A percentile compares a stretch with the other conserved stretches of the same genome.
Conservation (phyloP, 495 filamentous ascomycete species). For the Bacidia gigantensis region DNA sequence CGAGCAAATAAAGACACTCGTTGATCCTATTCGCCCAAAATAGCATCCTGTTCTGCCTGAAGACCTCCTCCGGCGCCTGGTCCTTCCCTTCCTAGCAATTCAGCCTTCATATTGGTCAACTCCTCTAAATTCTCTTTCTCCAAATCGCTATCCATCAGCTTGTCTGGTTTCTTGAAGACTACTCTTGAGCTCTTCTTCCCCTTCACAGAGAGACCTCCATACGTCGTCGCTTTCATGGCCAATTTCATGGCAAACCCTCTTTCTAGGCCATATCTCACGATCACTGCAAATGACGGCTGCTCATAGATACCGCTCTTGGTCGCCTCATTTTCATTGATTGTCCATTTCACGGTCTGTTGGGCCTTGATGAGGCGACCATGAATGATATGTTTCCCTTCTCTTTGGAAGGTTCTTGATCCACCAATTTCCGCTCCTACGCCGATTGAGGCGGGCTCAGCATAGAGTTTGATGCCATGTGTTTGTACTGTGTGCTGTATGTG, state of each 20-base stretch:
- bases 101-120: too few relatives aligned
- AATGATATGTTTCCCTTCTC: background rate
- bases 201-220: background rate
- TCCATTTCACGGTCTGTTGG: slow-evolving; percentile 2
- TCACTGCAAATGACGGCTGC: slow-evolving; percentile 2
- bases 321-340: slow-evolving; percentile 2
- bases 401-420: background rate
- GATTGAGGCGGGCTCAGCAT: background rate
- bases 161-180: background rate
- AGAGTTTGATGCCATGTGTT: background rate
- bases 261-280: background rate
- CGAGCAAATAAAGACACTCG: too few relatives aligned
- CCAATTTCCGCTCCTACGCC: background rate
- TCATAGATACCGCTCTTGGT: slow-evolving; percentile 7
- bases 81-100: too few relatives aligned
- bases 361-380: background rate
- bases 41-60: too few relatives aligned
- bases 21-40: too few relatives aligned
- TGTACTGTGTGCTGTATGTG: background rate
- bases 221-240: slow-evolving; percentile 3
- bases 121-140: too few relatives aligned
- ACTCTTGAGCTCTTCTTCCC: slow-evolving; percentile 2
- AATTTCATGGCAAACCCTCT: background rate
- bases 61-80: too few relatives aligned
- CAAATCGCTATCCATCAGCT: too few relatives aligned